A percentile compares a stretch with the other conserved stretches of the same genome.
Conservation (phyloP, 768 basidiomycete genomes). For the Lactifluus piperatus region DNA sequence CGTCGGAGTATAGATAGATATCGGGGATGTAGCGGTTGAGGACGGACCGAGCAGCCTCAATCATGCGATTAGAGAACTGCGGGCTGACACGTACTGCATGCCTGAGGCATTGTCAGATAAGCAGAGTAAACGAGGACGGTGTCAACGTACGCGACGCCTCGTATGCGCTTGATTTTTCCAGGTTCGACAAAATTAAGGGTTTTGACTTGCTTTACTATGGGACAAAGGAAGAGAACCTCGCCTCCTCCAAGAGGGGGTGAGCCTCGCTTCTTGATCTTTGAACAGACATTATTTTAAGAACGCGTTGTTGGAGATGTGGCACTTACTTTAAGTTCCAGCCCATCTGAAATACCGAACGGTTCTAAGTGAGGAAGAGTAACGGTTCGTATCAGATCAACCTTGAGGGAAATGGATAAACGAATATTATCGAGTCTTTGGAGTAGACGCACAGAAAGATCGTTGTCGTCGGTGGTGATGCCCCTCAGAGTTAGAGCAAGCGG, state of each 20-base stretch:
- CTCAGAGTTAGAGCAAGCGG: constrained; percentile 71
- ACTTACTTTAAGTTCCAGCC: constrained; percentile 76
- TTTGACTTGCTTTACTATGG: constrained; percentile 83
- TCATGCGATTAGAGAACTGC: constrained; percentile 96
- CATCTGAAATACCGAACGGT: constrained; percentile 82
- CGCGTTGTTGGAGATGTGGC: neutral
- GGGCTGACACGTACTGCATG: constrained; percentile 96
- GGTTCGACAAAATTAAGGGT: constrained; percentile 87
- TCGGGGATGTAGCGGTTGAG: constrained; percentile 97
- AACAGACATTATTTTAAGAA: neutral
- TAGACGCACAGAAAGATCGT: constrained; percentile 74
- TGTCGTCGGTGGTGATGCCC: constrained; percentile 89
- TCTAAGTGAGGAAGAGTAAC: constrained; percentile 88
- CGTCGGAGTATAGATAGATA: constrained; percentile 96
- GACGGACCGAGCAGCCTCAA: constrained; percentile 86
- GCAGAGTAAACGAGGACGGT: neutral
- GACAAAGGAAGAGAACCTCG: constrained; percentile 89
- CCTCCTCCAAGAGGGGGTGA: constrained; percentile 87
- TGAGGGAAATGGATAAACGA: neutral
- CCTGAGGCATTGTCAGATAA: constrained; percentile 31
- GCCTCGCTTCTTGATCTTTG: constrained; percentile 92
- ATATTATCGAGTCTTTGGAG: neutral
- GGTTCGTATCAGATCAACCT: constrained; percentile 86
- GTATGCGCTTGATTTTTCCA: constrained; percentile 88
- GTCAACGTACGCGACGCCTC: constrained; percentile 81